Base-by-base conservation (phyloP, 164 flowering plant genomes). In the Paratinospora sagittata region DNA sequence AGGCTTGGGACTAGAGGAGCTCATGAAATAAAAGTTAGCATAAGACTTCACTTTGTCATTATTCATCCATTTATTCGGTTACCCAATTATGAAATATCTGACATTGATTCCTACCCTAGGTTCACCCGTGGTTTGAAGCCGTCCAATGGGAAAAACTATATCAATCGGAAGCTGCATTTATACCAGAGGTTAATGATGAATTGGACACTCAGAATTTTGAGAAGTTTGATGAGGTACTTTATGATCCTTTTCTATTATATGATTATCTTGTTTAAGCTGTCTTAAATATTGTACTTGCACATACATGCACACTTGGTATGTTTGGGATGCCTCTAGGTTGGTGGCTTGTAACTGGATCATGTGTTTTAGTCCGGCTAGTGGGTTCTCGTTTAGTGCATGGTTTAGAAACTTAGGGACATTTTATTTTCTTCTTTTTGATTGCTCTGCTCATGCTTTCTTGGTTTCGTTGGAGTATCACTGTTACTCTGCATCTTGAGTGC, bases 1-100 rank as follows among this genome's bases (percentile, higher is more conserved):
- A 85, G 92, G 75, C 85, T 88, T 27, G 92, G 92, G 30, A 78
- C 88, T n/a, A 86, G 82, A 73, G 92, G 92, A 52, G 88, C 87
- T 17, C 70, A 81, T 78, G 92, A 88, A 76, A 82, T 84, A 68
- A 84, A 81, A 74, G 86, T 84, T 27, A 66, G 67, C 72, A 23
- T n/a, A 19, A n/a, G 58, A 33, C 8, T 5, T 30, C 27, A 2
- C 4, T 23, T 39, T n/a, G 1, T 49, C 1, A 8, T 41, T 52
- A 27, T 69, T 52, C 41, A 10, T 23, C 27, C 13, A 2, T 43
- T 61, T 62, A 49, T n/a, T 33, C 12, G 43, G 37, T 67, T 26
- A 23, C 34, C 3, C 11, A 21, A 70, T n/a, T 27, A 8, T 36
- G 8, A 17, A 47, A 45, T 70, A 34, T 24, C 30, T 73, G 74